Conservation (phyloP, 208 protist genomes). For the Leishmania mexicana region DNA sequence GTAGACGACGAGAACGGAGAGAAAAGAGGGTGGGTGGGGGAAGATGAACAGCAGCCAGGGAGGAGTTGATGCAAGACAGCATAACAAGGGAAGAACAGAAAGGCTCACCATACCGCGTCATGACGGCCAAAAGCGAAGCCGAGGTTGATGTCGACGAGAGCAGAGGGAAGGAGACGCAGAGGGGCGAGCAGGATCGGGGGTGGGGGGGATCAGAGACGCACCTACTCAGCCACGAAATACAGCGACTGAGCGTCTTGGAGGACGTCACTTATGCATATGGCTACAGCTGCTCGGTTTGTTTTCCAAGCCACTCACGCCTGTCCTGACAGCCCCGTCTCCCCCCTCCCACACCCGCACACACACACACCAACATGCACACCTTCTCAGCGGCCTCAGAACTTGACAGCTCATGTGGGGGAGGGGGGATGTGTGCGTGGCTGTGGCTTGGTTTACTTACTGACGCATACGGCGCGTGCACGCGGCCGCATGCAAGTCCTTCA, state of each 20-base stretch:
- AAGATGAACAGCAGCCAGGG: background rate
- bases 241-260: background rate
- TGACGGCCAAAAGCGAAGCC: too few relatives aligned
- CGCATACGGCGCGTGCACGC: background rate
- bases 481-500: background rate
- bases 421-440: background rate
- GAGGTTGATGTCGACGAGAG: too few relatives aligned
- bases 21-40: background rate
- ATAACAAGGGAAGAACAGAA: background rate
- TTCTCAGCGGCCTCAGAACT: background rate
- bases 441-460: background rate
- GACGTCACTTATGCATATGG: background rate
- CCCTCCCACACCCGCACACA: too few relatives aligned
- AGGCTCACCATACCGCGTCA: too few relatives aligned
- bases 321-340: background rate
- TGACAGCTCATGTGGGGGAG: background rate
- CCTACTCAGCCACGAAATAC: background rate
- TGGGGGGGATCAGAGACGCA: background rate
- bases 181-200: background rate
- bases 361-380: background rate
- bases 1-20: background rate
- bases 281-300: background rate
- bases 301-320: background rate
- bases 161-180: background rate
- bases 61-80: background rate